Base-by-base conservation (phyloP, 1,284 basidiomycete species). In the Chondrostereum purpureum region DNA sequence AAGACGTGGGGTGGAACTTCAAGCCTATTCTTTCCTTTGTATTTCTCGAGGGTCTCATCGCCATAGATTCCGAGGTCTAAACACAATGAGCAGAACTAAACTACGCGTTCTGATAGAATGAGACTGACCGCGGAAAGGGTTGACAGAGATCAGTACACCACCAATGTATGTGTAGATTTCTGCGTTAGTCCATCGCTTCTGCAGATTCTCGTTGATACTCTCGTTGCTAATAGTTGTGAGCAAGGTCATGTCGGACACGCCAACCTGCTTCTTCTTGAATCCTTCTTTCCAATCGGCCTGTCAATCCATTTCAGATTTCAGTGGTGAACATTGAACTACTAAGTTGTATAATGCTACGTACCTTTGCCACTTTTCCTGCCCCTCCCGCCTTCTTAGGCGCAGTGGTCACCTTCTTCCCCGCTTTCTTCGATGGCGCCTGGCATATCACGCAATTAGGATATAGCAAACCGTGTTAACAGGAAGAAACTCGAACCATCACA, bases 121-220 rank as follows among this genome's bases (percentile, higher is more conserved):
- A n/a, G 22, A 50, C 73, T 55, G 61, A 91, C 92, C 91, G 80
- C 80, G 76, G 71, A 99, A 99, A 0, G 95, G 96, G 66, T 99
- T 99, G 56, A 99, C 95, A 19, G 96, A 99, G 60, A 99, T 96
- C 53, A 99, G 69, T 37, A 99, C 96, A 56, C 89, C 78, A 31
- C 96, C 96, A 64, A 99, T 99, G 66, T 99, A 99, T 5, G 96
- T 99, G 65, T 99, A 99, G 58, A 99, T 99, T 69, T 99, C 95
- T 46, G 76, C 88, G 58, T 88, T 94, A 52, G 83, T 84, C 83
- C 96, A 99, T 48, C 95, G 80, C 65, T 95, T 92, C 73, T 96
- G 86, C 54, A 99, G 77, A 65, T 99, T 99, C 45, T 97, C 92
- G 65, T 98, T 99, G 77, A 99, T 85, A 55, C 87, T 87, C 60